Conservation (phyloP, 768 basidiomycete species). For the Pholiota molesta region DNA sequence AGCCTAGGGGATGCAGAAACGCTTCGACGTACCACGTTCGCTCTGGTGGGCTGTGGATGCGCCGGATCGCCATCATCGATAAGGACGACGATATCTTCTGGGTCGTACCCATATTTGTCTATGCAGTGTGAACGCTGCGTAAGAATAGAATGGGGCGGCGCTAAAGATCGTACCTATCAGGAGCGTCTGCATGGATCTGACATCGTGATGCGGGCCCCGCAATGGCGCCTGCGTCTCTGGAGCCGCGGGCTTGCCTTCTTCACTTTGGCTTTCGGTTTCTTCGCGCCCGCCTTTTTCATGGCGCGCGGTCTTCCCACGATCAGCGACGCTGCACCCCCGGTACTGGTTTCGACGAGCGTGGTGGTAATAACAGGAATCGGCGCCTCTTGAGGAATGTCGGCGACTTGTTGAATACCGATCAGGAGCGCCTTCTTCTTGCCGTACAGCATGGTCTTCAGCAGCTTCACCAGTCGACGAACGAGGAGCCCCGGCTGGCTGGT, state of each 20-base stretch:
- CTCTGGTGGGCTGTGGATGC: slow-evolving; percentile 39
- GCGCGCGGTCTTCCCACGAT: not conserved
- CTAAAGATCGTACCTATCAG: slow-evolving; percentile 9
- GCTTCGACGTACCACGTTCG: slow-evolving; percentile 43
- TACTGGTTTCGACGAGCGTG: not conserved
- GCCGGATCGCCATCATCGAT: slow-evolving; percentile 38
- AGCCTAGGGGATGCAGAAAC: not conserved
- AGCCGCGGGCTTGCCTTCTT: not conserved
- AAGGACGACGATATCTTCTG: slow-evolving; percentile 43
- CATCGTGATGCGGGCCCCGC: slow-evolving; percentile 4
- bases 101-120: slow-evolving; percentile 36
- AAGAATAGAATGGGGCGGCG: not conserved
- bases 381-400: not conserved
- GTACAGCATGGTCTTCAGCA: not conserved
- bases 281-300: not conserved
- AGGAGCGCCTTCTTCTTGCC: slow-evolving; percentile 16
- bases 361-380: not conserved
- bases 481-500: not conserved
- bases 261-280: not conserved
- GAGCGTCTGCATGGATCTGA: not conserved
- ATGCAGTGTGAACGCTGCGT: not conserved
- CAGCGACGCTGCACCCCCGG: not conserved
- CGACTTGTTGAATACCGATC: slow-evolving; percentile 12
- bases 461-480: not conserved
- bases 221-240: not conserved